Conservation (phyloP, 257 asterid genomes). For the Anisodus tanguticus region DNA sequence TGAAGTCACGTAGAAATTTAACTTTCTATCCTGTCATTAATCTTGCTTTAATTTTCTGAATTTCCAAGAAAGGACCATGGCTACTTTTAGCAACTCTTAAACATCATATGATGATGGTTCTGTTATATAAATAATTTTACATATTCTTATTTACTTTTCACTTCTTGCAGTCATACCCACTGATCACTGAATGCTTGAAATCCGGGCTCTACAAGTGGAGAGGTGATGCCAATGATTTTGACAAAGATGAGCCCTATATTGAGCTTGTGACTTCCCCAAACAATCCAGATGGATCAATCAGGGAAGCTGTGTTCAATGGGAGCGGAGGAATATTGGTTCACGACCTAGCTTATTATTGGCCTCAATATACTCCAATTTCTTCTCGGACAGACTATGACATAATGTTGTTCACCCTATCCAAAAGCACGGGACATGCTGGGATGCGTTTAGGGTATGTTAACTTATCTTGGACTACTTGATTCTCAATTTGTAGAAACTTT, state of each 20-base stretch:
- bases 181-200: constrained; percentile 76
- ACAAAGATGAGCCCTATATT: constrained; percentile 62
- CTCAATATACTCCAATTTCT: constrained; percentile 79
- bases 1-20: constrained; percentile 9
- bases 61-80: constrained; percentile 5
- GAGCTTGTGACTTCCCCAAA: constrained; percentile 93
- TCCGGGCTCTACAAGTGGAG: constrained; percentile 89
- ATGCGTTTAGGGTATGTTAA: constrained; percentile 73
- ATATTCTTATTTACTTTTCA: neutral
- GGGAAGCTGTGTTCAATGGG: constrained; percentile 71
- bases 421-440: constrained; percentile 97
- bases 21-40: neutral
- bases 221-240: constrained; percentile 71
- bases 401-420: constrained; percentile 91
- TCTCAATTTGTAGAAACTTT: neutral
- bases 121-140: neutral
- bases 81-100: neutral
- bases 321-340: constrained; percentile 63
- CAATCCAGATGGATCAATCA: constrained; percentile 85
- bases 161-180: constrained; percentile 77
- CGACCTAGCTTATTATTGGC: constrained; percentile 97
- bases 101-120: neutral
- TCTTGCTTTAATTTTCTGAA: neutral
- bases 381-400: constrained; percentile 76
- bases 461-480: neutral